Evolutionary conservation across 352 stramenopile genomes (phyloP).

Genomic region (Pythium guiyangense): DNA sequence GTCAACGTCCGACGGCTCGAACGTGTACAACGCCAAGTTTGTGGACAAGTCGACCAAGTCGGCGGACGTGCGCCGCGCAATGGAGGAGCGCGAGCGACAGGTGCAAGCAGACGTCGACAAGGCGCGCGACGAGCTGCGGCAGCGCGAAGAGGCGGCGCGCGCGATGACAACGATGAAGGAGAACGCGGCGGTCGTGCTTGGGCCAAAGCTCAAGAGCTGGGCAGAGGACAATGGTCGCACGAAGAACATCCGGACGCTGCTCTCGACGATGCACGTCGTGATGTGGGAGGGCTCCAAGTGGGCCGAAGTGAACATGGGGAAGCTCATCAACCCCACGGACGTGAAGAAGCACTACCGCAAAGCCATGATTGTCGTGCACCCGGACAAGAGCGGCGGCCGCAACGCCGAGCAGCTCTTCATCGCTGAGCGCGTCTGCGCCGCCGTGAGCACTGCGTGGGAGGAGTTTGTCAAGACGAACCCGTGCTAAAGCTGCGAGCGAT

Average conservation of each 20-base stretch:
- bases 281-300: conserved; percentile 90
- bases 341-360: conserved; percentile 91
- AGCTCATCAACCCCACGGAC: conserved; percentile 84
- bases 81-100: conserved; percentile 76
- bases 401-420: conserved; percentile 88
- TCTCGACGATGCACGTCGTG: conserved; percentile 90
- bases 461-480: conserved; percentile 79
- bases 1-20: conserved; percentile 70
- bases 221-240: conserved; percentile 81
- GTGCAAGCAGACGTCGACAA: conserved; percentile 69
- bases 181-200: conserved; percentile 41
- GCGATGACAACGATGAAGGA: conserved; percentile 72
- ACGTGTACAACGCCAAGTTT: conserved; percentile 83
- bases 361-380: conserved; percentile 91
- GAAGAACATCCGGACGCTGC: conserved; percentile 89
- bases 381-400: conserved; percentile 85
- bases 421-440: conserved; percentile 87
- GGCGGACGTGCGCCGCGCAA: conserved; percentile 65
- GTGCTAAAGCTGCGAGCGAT: no score
- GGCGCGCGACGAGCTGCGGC: conserved; percentile 62
- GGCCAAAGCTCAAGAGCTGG: conserved; percentile 75
- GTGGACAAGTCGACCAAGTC: conserved; percentile 84
- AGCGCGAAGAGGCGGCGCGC: conserved; percentile 55
- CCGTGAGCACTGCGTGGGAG: conserved; percentile 88
- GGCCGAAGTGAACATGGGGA: conserved; percentile 88